Percentiles rank a stretch among this genome's conserved stretches.
Evolutionary conservation across 192 early-diverging fungal species (phyloP).

Genomic region (Obelidium mucronatum): DNA sequence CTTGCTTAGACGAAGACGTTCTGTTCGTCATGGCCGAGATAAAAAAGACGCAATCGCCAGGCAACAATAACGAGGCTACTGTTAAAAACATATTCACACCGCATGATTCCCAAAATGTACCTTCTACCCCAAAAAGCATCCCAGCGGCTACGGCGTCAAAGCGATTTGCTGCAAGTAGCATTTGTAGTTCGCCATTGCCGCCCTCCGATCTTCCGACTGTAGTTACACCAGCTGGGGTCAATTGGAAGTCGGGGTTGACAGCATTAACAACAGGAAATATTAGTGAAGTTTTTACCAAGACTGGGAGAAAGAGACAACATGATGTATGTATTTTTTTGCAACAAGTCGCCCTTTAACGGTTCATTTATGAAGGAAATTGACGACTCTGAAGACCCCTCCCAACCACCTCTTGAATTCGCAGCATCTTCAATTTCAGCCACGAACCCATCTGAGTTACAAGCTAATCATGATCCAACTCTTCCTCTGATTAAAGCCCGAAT

Average conservation of each 20-base stretch:
- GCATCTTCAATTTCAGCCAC: constrained; percentile 15
- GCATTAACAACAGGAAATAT: no score
- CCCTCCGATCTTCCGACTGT: neutral
- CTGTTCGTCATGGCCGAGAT: constrained; percentile 45
- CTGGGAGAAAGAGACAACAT: constrained; percentile 12
- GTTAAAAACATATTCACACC: no score
- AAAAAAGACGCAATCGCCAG: neutral
- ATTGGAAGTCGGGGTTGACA: neutral
- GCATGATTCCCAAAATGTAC: constrained; percentile 23
- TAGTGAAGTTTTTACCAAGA: neutral
- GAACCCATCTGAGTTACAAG: constrained; percentile 1
- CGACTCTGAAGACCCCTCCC: constrained; percentile 21
- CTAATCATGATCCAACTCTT: neutral
- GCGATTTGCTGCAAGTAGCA: constrained; percentile 8
- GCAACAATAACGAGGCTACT: no score
- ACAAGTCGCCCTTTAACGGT: neutral
- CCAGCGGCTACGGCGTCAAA: neutral
- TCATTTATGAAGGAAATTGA: constrained; percentile 23
- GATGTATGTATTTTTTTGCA: neutral
- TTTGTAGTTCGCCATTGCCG: constrained; percentile 30
- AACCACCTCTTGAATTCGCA: constrained; percentile 20
- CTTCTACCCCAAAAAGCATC: constrained; percentile 13
- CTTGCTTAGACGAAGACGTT: constrained; percentile 57
- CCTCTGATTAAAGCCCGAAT: constrained; percentile 1
- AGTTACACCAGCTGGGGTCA: neutral